Percentiles rank a stretch among this genome's conserved stretches.
Conservation (phyloP, 1,139 yeast species). For the Hansenula lynferdii region DNA sequence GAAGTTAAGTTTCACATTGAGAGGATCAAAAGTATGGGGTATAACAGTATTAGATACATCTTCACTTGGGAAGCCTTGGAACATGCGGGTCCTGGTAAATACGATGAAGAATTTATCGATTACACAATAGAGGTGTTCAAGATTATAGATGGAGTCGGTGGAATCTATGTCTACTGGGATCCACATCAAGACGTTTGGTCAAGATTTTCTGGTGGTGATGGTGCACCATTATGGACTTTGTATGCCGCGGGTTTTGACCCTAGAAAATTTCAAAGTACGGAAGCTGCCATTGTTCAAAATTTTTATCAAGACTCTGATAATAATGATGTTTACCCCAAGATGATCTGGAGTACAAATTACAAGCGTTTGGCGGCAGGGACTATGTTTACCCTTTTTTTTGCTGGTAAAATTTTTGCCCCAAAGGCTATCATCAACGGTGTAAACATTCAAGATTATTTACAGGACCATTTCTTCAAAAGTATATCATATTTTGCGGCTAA, state of each 20-base stretch:
- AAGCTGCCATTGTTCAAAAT: slow-evolving; percentile 76
- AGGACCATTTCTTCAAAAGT: slow-evolving; percentile 55
- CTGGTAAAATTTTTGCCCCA: slow-evolving; percentile 69
- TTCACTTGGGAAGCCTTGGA: slow-evolving; percentile 93
- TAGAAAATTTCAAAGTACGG: slow-evolving; percentile 53
- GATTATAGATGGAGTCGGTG: slow-evolving; percentile 58
- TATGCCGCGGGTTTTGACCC: slow-evolving; percentile 93
- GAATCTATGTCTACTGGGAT: slow-evolving; percentile 77
- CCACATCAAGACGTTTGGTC: slow-evolving; percentile 98
- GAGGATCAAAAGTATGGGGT: slow-evolving; percentile 77
- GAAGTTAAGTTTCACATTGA: slow-evolving; percentile 68
- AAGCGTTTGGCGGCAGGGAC: slow-evolving; percentile 68
- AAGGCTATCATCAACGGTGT: slow-evolving; percentile 61
- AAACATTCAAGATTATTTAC: slow-evolving; percentile 77
- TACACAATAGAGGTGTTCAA: slow-evolving; percentile 61
- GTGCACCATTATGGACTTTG: slow-evolving; percentile 95
- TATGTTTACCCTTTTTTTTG: slow-evolving; percentile 84
- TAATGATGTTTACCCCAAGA: slow-evolving; percentile 56
- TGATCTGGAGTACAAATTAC: slow-evolving; percentile 94
- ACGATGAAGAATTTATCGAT: slow-evolving; percentile 73
- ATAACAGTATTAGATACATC: slow-evolving; percentile 69
- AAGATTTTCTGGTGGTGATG: slow-evolving; percentile 87
- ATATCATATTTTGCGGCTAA: slow-evolving; percentile 48
- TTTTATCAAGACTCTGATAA: slow-evolving; percentile 26
- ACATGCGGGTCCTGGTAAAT: slow-evolving; percentile 80